Evolutionary conservation across 1,284 basidiomycete genomes (phyloP).

Genomic region (Tetrapyrgos nigripes): DNA sequence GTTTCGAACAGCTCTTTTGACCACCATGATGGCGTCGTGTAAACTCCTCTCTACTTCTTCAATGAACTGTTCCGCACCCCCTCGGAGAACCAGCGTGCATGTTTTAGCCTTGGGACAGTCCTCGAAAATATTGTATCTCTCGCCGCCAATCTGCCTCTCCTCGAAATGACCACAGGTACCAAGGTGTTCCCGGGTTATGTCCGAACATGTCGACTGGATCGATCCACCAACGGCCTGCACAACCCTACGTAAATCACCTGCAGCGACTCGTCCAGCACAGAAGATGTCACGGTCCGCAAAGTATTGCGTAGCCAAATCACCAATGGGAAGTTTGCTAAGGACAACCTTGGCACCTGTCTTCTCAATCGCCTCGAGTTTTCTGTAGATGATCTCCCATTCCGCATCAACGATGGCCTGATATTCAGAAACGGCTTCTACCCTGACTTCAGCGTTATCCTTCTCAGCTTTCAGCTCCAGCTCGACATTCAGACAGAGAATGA

Average conservation of each 20-base stretch:
- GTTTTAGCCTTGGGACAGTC: slow-evolving; percentile 96
- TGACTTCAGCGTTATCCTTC: slow-evolving; percentile 99
- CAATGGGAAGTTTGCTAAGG: slow-evolving; percentile 97
- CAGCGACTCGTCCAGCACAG: slow-evolving; percentile 95
- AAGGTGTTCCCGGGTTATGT: slow-evolving; percentile 90
- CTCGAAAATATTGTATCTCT: slow-evolving; percentile 97
- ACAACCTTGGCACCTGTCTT: slow-evolving; percentile 98
- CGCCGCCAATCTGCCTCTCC: slow-evolving; percentile 96
- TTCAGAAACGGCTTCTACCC: slow-evolving; percentile 95
- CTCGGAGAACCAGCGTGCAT: slow-evolving; percentile 94
- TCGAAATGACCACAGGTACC: slow-evolving; percentile 93
- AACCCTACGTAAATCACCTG: slow-evolving; percentile 92
- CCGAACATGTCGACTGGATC: slow-evolving; percentile 94
- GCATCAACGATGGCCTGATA: slow-evolving; percentile 99
- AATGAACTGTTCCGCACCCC: slow-evolving; percentile 99
- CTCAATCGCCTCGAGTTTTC: slow-evolving; percentile 96
- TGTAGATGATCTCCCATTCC: slow-evolving; percentile 99
- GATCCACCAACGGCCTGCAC: slow-evolving; percentile 96
- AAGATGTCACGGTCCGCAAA: slow-evolving; percentile 99
- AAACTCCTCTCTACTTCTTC: slow-evolving; percentile 97
- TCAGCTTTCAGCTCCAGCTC: slow-evolving; percentile 99
- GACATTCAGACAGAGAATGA: slow-evolving; percentile 95
- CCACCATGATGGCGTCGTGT: slow-evolving; percentile 99
- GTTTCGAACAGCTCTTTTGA: slow-evolving; percentile 96
- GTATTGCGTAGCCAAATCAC: slow-evolving; percentile 98